Evolutionary conservation across 306 rosid species (phyloP).

Genomic region (Oxytropis ochrocephala): DNA sequence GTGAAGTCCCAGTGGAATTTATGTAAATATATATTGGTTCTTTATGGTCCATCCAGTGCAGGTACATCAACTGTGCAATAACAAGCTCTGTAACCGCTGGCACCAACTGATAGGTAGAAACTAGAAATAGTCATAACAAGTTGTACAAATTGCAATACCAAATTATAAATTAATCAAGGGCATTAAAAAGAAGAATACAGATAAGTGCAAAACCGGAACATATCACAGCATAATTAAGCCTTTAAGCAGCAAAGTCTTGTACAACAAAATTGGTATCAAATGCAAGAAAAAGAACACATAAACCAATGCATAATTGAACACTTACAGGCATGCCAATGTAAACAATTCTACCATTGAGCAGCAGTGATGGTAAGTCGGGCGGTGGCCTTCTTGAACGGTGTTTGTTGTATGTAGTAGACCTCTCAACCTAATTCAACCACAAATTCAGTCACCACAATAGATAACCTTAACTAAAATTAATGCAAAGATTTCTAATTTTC

Average conservation of each 20-base stretch:
- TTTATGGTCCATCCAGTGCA: constrained; percentile 80
- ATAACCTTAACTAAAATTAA: not conserved
- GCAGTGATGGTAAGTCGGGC: constrained; percentile 84
- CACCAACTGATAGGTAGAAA: constrained; percentile 64
- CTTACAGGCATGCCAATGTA: constrained; percentile 99
- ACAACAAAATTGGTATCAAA: not conserved
- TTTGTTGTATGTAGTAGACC: constrained; percentile 62
- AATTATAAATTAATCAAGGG: not conserved
- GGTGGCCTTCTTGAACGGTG: constrained; percentile 79
- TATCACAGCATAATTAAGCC: not conserved
- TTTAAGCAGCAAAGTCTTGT: not conserved
- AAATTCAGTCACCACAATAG: not conserved
- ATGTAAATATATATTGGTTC: constrained; percentile 75
- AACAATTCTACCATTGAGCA: constrained; percentile 85
- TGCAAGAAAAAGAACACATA: not conserved
- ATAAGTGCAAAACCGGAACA: not conserved
- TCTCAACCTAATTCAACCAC: constrained; percentile 63
- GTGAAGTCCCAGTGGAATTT: constrained; percentile 91
- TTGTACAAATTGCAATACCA: constrained; percentile 15
- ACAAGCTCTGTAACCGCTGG: constrained; percentile 96
- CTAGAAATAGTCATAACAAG: constrained; percentile 1
- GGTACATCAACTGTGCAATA: constrained; percentile 83
- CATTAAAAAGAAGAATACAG: not conserved
- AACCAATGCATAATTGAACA: not conserved
- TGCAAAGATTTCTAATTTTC: no score